phyloP scores from a whole-genome alignment of 1,139 yeast species.

The Pichia sp. region DNA sequence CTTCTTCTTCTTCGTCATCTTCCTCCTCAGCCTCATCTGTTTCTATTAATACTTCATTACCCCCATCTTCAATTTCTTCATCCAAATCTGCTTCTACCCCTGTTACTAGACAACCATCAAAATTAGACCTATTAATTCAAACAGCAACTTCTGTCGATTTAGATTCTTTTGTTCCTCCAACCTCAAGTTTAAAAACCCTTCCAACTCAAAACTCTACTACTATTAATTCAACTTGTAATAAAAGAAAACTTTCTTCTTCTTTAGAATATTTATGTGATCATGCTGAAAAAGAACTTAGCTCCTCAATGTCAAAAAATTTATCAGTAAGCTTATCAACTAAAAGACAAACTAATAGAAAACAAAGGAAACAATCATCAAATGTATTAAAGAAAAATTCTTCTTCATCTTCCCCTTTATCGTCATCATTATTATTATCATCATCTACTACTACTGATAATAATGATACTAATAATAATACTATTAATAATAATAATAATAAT shows the following conservation, averaged over 20 bases:
- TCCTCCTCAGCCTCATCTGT: too few relatives aligned
- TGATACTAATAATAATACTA: too few relatives aligned
- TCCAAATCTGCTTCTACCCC: background rate
- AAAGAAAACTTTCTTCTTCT: constrained; percentile 6
- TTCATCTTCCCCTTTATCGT: background rate
- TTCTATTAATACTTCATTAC: background rate
- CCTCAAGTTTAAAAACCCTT: background rate
- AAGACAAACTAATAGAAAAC: background rate
- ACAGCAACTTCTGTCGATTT: constrained; percentile 24
- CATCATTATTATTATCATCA: background rate
- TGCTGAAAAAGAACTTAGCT: constrained; percentile 12
- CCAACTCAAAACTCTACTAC: background rate
- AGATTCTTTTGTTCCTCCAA: constrained; percentile 7
- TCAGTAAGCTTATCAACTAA: background rate
- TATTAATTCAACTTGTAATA: background rate
- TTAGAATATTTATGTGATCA: constrained; percentile 14
- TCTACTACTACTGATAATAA: too few relatives aligned
- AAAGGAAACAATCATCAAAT: background rate
- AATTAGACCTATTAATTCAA: constrained; percentile 26
- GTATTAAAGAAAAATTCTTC: background rate
- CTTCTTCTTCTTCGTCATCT: background rate
- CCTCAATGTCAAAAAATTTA: constrained; percentile 12
- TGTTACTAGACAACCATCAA: constrained; percentile 15
- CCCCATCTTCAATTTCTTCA: background rate
- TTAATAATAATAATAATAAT: too few relatives aligned